Base-by-base conservation (phyloP, 306 rosid genomes). In the Lithocarpus polystachyus region DNA sequence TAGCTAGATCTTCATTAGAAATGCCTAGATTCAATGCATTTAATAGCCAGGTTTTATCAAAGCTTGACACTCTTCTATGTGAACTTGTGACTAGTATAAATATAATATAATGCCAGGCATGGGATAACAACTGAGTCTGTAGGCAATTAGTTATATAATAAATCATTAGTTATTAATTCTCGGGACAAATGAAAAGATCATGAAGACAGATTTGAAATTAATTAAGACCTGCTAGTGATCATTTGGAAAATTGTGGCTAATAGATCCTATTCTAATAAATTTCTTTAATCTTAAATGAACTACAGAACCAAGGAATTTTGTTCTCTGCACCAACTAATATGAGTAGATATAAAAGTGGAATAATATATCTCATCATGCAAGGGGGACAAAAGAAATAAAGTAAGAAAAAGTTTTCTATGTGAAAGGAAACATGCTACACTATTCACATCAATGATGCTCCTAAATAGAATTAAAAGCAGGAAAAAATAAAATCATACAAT, bases 401-500 rank as follows among this genome's bases (percentile, higher is more conserved):
- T 11, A 45, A 48, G 53, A 48, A 48, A 48, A 48, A 48, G 15
- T 48, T 48, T 48, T 48, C 17, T 48, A 48, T 48, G 53, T 48
- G 15, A 48, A 48, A 48, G 53, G 15, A 48, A 12, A 48, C 15
- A 48, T 48, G 53, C 53, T 10, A 48, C 53, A 12, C 15, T 12
- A 10, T 12, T 48, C 53, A 48, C 17, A 55, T 81, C 26, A 33
- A 60, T 35, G 8, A 82, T 31, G 56, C 0, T 76, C 6, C 75
- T 28, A 33, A 17, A 9, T 24, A 73, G 7, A 13, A 22, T 53
- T 24, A 24, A 82, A 53, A 67, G 28, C 18, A 65, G 53, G 53
- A 78, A 70, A 22, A 57, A 24, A 20, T 15, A 72, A 76, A 71
- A 75, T 5, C 79, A 40, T 87, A 87, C 90, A 87, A 48, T 77